Evolutionary conservation across 441 rosid genomes (phyloP).

Genomic region (Aquilaria agallochum): DNA sequence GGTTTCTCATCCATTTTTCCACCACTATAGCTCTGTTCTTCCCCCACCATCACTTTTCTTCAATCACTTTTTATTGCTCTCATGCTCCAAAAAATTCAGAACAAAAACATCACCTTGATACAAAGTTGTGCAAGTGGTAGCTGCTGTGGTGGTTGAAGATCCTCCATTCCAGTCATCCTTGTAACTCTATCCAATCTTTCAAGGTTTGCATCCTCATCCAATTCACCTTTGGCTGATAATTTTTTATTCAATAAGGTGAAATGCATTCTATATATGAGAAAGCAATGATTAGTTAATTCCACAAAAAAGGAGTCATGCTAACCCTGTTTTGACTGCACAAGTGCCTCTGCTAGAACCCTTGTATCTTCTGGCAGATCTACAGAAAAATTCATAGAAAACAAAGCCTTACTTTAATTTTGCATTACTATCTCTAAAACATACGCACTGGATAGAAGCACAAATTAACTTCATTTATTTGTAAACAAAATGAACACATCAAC

Average conservation of each 20-base stretch:
- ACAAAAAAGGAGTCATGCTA: constrained; percentile 17
- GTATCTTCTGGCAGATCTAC: constrained; percentile 80
- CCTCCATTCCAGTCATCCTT: constrained; percentile 73
- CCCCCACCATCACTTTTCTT: no score
- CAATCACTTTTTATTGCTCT: no score
- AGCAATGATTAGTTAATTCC: constrained; percentile 6
- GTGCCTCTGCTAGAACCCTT: constrained; percentile 80
- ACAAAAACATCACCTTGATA: constrained; percentile 58
- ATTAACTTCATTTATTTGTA: neutral
- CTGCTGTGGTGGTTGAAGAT: constrained; percentile 66
- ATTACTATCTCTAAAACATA: constrained; percentile 4
- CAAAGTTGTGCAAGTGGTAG: constrained; percentile 77
- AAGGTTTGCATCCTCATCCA: constrained; percentile 35
- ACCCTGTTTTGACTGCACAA: constrained; percentile 70
- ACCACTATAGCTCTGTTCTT: no score
- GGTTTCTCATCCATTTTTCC: no score
- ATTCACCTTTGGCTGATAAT: constrained; percentile 39
- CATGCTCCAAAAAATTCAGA: neutral
- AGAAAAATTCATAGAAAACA: constrained; percentile 20
- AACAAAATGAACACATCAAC: neutral
- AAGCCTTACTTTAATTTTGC: constrained; percentile 8
- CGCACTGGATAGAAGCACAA: neutral
- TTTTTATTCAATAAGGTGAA: constrained; percentile 22
- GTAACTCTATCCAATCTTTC: constrained; percentile 52
- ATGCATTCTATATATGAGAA: constrained; percentile 10